Evolutionary conservation across 495 filamentous ascomycete genomes (phyloP).

Genomic region (Viridothelium virens): DNA sequence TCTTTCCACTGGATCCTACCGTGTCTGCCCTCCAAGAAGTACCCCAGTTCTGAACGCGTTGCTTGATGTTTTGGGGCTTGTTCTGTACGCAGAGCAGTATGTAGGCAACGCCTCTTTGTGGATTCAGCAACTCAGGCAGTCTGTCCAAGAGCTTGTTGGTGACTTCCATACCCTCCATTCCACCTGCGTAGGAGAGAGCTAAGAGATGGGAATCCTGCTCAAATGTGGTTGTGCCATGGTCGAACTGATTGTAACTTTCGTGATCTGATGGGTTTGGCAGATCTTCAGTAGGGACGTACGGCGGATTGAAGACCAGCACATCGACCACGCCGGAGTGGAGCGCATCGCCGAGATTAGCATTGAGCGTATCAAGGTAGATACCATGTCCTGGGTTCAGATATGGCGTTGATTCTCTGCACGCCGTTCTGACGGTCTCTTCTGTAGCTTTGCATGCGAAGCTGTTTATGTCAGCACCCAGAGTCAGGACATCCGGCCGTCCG

Average conservation of each 20-base stretch:
- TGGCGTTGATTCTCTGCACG: constrained; percentile 33
- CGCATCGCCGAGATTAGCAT: constrained; percentile 56
- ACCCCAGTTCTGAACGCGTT: constrained; percentile 50
- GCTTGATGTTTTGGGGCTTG: constrained; percentile 65
- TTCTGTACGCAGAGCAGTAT: constrained; percentile 85
- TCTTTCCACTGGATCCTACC: constrained; percentile 75
- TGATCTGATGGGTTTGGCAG: constrained; percentile 46
- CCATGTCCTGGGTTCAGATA: neutral
- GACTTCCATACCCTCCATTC: constrained; percentile 83
- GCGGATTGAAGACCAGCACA: constrained; percentile 90
- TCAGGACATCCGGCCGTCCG: constrained; percentile 59
- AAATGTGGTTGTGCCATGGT: constrained; percentile 38
- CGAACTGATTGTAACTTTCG: constrained; percentile 28
- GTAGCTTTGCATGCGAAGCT: constrained; percentile 67
- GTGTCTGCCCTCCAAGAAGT: constrained; percentile 61
- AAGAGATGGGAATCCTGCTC: constrained; percentile 71
- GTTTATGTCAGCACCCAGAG: constrained; percentile 76
- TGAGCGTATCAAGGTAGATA: constrained; percentile 52
- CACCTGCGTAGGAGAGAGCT: constrained; percentile 82
- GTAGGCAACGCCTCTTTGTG: constrained; percentile 69
- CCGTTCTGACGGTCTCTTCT: constrained; percentile 50
- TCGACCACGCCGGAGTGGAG: constrained; percentile 56
- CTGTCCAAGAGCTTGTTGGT: constrained; percentile 67
- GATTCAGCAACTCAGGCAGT: constrained; percentile 55
- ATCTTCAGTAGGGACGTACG: constrained; percentile 82